phyloP scores from a whole-genome alignment of 2,329 filamentous ascomycete species.

The Cryphonectria radicalis region DNA sequence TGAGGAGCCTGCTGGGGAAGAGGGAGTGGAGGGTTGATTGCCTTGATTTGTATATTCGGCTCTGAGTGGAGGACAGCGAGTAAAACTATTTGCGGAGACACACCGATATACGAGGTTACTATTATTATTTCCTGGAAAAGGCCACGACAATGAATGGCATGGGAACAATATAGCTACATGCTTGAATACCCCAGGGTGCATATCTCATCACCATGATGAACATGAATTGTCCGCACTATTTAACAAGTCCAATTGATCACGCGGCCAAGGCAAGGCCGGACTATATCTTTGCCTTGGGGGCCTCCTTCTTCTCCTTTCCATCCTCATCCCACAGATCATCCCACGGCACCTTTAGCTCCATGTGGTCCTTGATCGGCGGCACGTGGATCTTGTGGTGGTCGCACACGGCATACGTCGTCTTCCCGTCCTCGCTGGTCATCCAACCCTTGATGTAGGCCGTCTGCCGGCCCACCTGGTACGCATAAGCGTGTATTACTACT shows the following conservation, averaged over 20 bases:
- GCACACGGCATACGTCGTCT: constrained; percentile 51
- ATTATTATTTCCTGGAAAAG: neutral
- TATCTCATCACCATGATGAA: neutral
- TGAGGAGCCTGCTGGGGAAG: constrained; percentile 78
- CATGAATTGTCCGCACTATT: neutral
- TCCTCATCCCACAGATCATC: constrained; percentile 46
- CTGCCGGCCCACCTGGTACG: constrained; percentile 51
- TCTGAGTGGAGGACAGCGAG: constrained; percentile 50
- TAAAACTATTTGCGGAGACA: neutral
- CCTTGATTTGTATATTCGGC: constrained; percentile 81
- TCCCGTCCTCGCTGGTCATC: constrained; percentile 54
- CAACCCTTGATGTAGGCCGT: constrained; percentile 56
- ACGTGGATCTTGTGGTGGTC: constrained; percentile 58
- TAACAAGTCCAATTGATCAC: neutral
- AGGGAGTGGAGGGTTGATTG: constrained; percentile 92
- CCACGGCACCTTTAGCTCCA: constrained; percentile 45
- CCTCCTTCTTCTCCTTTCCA: constrained; percentile 25
- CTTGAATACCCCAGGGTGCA: neutral
- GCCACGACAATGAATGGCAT: neutral
- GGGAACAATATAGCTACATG: neutral
- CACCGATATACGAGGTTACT: neutral
- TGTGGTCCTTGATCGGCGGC: constrained; percentile 45
- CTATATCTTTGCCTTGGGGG: constrained; percentile 27
- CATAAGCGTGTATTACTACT: constrained; percentile 47
- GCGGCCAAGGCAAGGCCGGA: neutral